These are phyloP conservation scores for Trapa incisa DNA, from an alignment of 345 rosid genomes.

Conservation along the genomic window DNA sequence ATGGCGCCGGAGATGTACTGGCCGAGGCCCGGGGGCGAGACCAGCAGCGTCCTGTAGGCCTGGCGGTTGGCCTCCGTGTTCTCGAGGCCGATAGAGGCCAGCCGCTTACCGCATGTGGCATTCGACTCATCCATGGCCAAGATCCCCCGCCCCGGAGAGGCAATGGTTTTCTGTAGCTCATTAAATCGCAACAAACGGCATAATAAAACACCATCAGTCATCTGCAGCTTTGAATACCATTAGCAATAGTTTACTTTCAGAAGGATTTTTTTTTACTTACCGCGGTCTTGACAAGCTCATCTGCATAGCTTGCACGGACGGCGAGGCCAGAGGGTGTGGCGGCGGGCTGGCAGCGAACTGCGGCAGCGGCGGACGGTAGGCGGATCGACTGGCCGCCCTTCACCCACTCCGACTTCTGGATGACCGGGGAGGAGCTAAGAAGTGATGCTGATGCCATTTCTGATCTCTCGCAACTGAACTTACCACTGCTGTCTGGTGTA, in stretches of 20 bases:
- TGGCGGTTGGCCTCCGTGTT: constrained; percentile 97
- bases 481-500: not conserved
- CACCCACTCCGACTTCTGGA: constrained; percentile 75
- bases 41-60: constrained; percentile 83
- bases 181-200: not conserved
- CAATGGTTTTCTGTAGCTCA: constrained; percentile 59
- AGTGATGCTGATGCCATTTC: constrained; percentile 83
- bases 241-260: not conserved
- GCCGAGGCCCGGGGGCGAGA: constrained; percentile 74
- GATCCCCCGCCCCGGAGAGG: constrained; percentile 92
- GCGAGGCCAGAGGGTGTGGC: constrained; percentile 28
- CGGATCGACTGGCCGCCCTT: constrained; percentile 71
- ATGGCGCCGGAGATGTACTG: constrained; percentile 84
- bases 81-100: constrained; percentile 88
- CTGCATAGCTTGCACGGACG: constrained; percentile 79
- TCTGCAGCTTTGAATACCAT: not conserved
- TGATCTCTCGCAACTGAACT: not conserved
- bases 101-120: constrained; percentile 93
- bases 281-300: constrained; percentile 93
- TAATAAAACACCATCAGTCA: not conserved
- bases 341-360: constrained; percentile 29
- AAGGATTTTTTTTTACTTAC: constrained; percentile 23
- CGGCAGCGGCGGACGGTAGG: constrained; percentile 32
- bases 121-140: constrained; percentile 98
- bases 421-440: constrained; percentile 69